A percentile compares a stretch with the other conserved stretches of the same genome.
These are phyloP conservation scores for Fusarium tupiense DNA, from an alignment of 2,329 filamentous ascomycete species.

Conservation along the genomic window DNA sequence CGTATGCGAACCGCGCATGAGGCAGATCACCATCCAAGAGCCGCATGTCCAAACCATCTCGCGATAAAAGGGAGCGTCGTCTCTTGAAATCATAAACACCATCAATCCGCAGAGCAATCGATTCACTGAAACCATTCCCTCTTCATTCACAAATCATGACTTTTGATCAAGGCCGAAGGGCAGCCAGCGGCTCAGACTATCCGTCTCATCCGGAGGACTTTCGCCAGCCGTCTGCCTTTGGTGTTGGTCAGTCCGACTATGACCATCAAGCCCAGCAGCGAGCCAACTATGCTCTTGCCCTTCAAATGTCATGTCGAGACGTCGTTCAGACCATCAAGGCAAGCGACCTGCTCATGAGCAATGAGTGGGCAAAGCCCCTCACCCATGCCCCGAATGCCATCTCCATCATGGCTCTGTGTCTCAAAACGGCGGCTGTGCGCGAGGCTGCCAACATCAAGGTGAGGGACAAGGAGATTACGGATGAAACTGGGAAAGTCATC, in stretches of 20 bases:
- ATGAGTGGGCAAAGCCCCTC: not conserved
- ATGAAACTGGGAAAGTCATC: not conserved
- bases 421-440: not conserved
- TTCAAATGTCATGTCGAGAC: not conserved
- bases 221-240: not conserved
- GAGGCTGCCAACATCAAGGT: not conserved
- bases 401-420: not conserved
- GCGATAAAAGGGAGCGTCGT: not conserved
- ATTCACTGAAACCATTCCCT: too few species aligned
- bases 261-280: not conserved
- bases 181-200: not conserved
- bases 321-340: not conserved
- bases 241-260: not conserved
- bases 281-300: not conserved
- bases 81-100: not conserved
- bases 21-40: not conserved
- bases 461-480: not conserved
- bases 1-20: not conserved
- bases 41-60: not conserved
- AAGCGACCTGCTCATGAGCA: not conserved
- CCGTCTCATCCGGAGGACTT: not conserved
- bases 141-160: not conserved
- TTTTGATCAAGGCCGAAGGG: not conserved
- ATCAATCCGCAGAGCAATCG: not conserved
- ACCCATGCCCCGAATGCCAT: not conserved